Evolutionary conservation across 2,329 filamentous ascomycete species (phyloP), one percentile per base, ranked within the genome.

Genomic region (Ascochyta koolunga): DNA sequence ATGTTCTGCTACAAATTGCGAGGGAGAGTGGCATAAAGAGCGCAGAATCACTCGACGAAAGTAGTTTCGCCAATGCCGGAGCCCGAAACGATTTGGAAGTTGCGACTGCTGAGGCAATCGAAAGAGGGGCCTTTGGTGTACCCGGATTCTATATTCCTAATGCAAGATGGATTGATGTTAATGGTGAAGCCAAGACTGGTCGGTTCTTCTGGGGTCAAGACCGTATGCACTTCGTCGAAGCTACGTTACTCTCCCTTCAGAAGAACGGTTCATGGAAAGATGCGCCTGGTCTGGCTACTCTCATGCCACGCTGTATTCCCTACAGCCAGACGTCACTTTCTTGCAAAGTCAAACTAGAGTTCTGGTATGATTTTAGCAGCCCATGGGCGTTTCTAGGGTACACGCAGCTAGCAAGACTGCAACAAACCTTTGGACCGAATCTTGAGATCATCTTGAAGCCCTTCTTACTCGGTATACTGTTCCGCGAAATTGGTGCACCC

Each of bases 201-300:
- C 50, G 71, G 8, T 71, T 70, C 41, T 73, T 65, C 22, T 74
- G 70, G 71, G 71, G 71, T 1, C 71, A 74, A 45, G 71, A 73
- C 57, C 64, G 68, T 0, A 73, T 74, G 69, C 69, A 73, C 42
- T 72, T 74, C 35, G 71, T 73, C 2, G 71, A 74, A 39, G 71
- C 68, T 1, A 57, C 63, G 3, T 42, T 73, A 5, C 31, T 61
- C 11, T 60, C 62, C 1, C 31, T 65, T 1, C 46, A 49, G 19
- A 53, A 37, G 16, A 44, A 48, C 3, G 19, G 29, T 7, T 15
- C 42, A 3, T 67, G 65, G 67, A 45, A 47, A 6, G 8, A 19
- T 0, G 61, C 70, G 0, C 10, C 41, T 0, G 42, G 42, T 18
- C 49, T 73, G 16, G 61, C 56, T 8, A 60, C 45, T 18, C 33